These are phyloP conservation scores for Tilletia walkeri DNA, from an alignment of 1,284 basidiomycete species.

Conservation along the genomic window DNA sequence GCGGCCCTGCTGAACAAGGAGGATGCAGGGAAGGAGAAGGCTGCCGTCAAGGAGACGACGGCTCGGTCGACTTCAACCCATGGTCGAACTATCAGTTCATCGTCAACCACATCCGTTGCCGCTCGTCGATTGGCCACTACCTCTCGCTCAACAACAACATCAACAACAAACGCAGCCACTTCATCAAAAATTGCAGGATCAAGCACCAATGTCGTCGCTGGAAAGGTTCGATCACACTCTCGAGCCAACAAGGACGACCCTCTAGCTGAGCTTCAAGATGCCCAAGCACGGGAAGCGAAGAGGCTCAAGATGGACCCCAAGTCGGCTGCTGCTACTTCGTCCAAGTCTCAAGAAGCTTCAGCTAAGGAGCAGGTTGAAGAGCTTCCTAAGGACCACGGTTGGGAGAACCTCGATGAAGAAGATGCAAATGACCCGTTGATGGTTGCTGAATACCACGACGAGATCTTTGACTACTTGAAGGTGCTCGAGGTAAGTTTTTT, in stretches of 20 bases:
- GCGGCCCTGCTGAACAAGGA: not conserved
- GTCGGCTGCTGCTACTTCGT: not conserved
- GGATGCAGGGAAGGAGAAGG: conserved; percentile 1
- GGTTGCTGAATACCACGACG: conserved; percentile 93
- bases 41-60: not conserved
- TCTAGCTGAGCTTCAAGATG: conserved; percentile 7
- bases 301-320: conserved; percentile 7
- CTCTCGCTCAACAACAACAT: not conserved
- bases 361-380: conserved; percentile 16
- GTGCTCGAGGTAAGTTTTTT: conserved; percentile 61
- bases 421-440: conserved; percentile 93
- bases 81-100: not conserved
- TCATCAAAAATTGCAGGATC: not conserved
- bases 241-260: conserved; percentile 14
- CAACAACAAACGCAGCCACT: not conserved
- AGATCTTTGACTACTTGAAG: conserved; percentile 91
- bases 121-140: conserved; percentile 3
- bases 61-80: not conserved
- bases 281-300: not conserved
- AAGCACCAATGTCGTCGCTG: not conserved
- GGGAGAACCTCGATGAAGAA: conserved; percentile 87
- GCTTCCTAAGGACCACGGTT: conserved; percentile 60
- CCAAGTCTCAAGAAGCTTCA: not conserved
- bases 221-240: conserved; percentile 12
- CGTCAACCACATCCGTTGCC: not conserved